Percentiles rank a stretch among this genome's conserved stretches.
Evolutionary conservation across 2,329 filamentous ascomycete species (phyloP).

Genomic region (Pseudonectria foliicola): DNA sequence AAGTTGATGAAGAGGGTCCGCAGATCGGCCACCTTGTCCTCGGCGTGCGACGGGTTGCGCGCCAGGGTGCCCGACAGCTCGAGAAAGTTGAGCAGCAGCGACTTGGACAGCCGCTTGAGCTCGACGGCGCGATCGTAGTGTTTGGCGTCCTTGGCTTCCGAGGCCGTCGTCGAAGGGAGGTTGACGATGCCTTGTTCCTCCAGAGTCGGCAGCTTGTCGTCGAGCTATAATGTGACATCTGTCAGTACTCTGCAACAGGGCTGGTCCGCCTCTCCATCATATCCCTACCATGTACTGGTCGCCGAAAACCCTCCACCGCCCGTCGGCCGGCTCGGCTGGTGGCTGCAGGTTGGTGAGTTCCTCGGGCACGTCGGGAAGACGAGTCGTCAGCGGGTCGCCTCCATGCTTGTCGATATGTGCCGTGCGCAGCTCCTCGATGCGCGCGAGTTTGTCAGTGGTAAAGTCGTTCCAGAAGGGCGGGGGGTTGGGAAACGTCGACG

Average conservation of each 20-base stretch:
- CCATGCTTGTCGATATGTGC: constrained; percentile 28
- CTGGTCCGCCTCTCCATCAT: too few species aligned
- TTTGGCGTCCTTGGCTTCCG: constrained; percentile 41
- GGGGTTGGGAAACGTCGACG: constrained; percentile 73
- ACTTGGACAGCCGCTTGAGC: constrained; percentile 74
- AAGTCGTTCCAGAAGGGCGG: constrained; percentile 89
- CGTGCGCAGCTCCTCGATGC: constrained; percentile 38
- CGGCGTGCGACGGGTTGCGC: constrained; percentile 39
- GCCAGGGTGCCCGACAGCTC: constrained; percentile 59
- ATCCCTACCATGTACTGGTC: constrained; percentile 49
- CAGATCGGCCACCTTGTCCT: constrained; percentile 69
- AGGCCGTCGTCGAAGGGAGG: constrained; percentile 40
- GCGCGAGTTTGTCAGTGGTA: constrained; percentile 64
- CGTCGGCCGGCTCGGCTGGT: constrained; percentile 63
- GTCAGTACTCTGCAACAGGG: too few species aligned
- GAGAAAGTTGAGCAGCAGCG: constrained; percentile 79
- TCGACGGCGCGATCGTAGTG: constrained; percentile 59
- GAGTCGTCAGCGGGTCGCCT: constrained; percentile 21
- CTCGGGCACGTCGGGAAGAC: constrained; percentile 49
- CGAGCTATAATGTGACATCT: too few species aligned
- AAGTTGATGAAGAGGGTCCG: constrained; percentile 82
- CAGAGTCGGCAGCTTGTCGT: constrained; percentile 58
- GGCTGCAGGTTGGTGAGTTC: constrained; percentile 76
- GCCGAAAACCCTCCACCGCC: constrained; percentile 71
- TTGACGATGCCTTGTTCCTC: constrained; percentile 65